A percentile compares a stretch with the other conserved stretches of the same genome.
Conservation (phyloP, 768 basidiomycete species). For the Lentinula lateritia region DNA sequence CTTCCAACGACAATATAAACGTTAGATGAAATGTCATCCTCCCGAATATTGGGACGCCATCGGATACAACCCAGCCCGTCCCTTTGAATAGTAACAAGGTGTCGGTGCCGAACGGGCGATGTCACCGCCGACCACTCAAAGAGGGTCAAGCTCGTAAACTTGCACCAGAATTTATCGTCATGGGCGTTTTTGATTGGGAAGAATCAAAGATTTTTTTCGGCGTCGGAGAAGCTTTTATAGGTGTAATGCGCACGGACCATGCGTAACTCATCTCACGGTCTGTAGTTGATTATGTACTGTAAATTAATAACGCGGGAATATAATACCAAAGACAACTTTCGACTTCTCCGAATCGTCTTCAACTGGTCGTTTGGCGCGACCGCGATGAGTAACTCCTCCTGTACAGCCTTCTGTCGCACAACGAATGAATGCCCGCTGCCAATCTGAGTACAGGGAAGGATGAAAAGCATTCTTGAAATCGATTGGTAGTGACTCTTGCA, state of each 20-base stretch:
- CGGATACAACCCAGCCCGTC: conserved; percentile 5
- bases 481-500: too few species aligned
- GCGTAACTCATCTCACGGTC: neutral
- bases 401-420: too few species aligned
- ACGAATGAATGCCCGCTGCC: too few species aligned
- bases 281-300: too few species aligned
- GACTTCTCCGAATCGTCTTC: too few species aligned
- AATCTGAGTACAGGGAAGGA: too few species aligned
- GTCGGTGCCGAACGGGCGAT: conserved; percentile 6
- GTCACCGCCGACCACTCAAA: neutral
- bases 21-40: neutral
- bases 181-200: conserved; percentile 7
- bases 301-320: too few species aligned
- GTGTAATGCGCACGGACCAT: neutral
- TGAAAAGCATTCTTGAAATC: too few species aligned
- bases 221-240: neutral
- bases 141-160: conserved; percentile 3
- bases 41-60: neutral
- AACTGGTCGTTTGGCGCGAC: too few species aligned
- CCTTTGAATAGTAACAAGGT: conserved; percentile 6
- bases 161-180: conserved; percentile 6
- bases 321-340: too few species aligned
- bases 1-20: too few species aligned
- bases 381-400: too few species aligned
- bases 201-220: neutral